Percentiles rank a stretch among this genome's conserved stretches.
Conservation (phyloP, 2,329 filamentous ascomycete genomes). For the Trematosphaeria pertusa region DNA sequence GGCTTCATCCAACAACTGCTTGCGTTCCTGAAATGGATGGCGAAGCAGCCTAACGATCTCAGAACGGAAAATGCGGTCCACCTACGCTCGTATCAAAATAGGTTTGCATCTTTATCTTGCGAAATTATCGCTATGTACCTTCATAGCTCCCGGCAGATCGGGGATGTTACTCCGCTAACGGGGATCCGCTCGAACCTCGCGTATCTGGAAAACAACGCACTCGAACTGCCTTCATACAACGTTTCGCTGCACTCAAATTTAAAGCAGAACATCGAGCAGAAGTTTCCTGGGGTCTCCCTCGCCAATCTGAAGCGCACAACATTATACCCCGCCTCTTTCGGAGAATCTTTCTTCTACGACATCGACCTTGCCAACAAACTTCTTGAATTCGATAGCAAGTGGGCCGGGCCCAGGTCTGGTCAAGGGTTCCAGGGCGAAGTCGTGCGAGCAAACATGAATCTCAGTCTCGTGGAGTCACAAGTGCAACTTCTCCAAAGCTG, state of each 20-base stretch:
- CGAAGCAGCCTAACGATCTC: conserved; percentile 30
- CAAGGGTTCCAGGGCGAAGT: conserved; percentile 85
- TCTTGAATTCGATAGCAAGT: conserved; percentile 77
- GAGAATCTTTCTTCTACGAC: conserved; percentile 84
- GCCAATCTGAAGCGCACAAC: conserved; percentile 80
- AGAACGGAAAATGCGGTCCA: conserved; percentile 31
- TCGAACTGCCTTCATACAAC: conserved; percentile 84
- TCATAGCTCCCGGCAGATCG: conserved; percentile 81
- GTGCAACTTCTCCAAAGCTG: conserved; percentile 85
- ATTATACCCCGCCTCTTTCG: conserved; percentile 70
- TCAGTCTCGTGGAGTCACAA: conserved; percentile 92
- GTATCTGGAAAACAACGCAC: conserved; percentile 81
- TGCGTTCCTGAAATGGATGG: conserved; percentile 66
- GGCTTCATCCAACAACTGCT: conserved; percentile 76
- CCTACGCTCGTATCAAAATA: conserved; percentile 50
- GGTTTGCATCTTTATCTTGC: conserved; percentile 79
- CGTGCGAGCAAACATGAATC: conserved; percentile 83
- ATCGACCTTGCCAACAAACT: conserved; percentile 76
- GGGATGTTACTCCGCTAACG: conserved; percentile 71
- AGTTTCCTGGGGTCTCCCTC: conserved; percentile 77
- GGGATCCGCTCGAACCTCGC: conserved; percentile 76
- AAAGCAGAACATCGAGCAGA: conserved; percentile 79
- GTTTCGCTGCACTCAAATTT: conserved; percentile 85
- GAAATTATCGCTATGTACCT: conserved; percentile 92
- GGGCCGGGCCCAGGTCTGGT: conserved; percentile 63